Conservation (phyloP, 2,329 filamentous ascomycete species). For the Microcera coccophila region DNA sequence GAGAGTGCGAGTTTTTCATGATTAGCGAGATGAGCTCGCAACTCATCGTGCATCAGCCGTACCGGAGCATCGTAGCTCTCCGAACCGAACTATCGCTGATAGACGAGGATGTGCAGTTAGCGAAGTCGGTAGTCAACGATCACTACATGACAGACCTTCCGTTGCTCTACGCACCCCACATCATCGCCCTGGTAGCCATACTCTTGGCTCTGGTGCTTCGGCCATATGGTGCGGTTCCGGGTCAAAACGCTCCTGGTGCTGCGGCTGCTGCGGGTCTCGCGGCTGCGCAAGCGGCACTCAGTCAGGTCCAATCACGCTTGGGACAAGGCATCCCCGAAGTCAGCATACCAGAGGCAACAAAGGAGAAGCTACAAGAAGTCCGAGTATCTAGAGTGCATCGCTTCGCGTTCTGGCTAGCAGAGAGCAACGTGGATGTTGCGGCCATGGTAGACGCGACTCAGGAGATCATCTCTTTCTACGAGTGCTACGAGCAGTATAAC, state of each 20-base stretch:
- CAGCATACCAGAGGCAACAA: conserved; percentile 26
- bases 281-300: conserved; percentile 47
- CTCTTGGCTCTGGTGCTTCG: conserved; percentile 80
- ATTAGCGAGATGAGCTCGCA: conserved; percentile 90
- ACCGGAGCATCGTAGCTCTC: conserved; percentile 72
- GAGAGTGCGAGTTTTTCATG: conserved; percentile 89
- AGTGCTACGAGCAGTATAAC: conserved; percentile 60
- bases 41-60: conserved; percentile 86
- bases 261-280: conserved; percentile 43
- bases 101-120: conserved; percentile 73
- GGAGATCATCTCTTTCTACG: conserved; percentile 86
- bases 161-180: conserved; percentile 78
- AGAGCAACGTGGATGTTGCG: conserved; percentile 80
- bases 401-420: conserved; percentile 74
- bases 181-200: conserved; percentile 82
- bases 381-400: conserved; percentile 62
- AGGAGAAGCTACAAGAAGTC: conserved; percentile 50
- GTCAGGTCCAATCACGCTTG: conserved; percentile 41
- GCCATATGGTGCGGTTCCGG: conserved; percentile 41
- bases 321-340: conserved; percentile 18
- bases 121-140: conserved; percentile 84
- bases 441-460: conserved; percentile 86
- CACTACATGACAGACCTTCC: conserved; percentile 91
- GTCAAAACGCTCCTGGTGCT: conserved; percentile 28
- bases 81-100: conserved; percentile 66